A percentile compares a stretch with the other conserved stretches of the same genome.
phyloP scores from a whole-genome alignment of 305 asterid species.

The Striga hermonthica region DNA sequence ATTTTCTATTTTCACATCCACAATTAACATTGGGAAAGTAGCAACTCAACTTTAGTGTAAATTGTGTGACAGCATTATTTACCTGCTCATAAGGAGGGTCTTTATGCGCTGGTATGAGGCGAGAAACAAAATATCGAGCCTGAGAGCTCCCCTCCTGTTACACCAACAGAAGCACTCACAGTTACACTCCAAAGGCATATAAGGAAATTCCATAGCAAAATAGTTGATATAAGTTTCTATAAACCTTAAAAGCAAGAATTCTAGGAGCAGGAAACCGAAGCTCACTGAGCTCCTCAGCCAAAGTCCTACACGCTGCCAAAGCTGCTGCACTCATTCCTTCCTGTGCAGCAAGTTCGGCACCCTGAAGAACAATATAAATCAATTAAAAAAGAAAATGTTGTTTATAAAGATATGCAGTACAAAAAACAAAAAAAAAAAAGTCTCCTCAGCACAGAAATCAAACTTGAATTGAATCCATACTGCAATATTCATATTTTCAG shows the following conservation, averaged over 20 bases:
- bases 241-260: constrained; percentile 91
- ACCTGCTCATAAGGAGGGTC: constrained; percentile 98
- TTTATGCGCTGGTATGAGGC: constrained; percentile 89
- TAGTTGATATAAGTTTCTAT: not conserved
- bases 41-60: not conserved
- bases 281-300: constrained; percentile 97
- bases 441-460: constrained; percentile 10
- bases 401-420: not conserved
- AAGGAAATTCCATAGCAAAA: not conserved
- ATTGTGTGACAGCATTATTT: not conserved
- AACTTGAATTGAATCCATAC: not conserved
- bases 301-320: constrained; percentile 93
- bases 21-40: not conserved
- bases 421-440: constrained; percentile 13
- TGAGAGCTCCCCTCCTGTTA: constrained; percentile 97
- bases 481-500: not conserved
- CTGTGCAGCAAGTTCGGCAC: constrained; percentile 85
- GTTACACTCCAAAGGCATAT: not conserved
- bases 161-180: constrained; percentile 28
- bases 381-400: constrained; percentile 7
- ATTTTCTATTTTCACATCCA: not conserved
- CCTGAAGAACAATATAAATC: constrained; percentile 47
- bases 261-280: constrained; percentile 96
- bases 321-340: constrained; percentile 94
- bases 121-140: constrained; percentile 92